Evolutionary conservation across 176 grass and related monocot genomes (phyloP).

Genomic region (Neostapfia colusana): DNA sequence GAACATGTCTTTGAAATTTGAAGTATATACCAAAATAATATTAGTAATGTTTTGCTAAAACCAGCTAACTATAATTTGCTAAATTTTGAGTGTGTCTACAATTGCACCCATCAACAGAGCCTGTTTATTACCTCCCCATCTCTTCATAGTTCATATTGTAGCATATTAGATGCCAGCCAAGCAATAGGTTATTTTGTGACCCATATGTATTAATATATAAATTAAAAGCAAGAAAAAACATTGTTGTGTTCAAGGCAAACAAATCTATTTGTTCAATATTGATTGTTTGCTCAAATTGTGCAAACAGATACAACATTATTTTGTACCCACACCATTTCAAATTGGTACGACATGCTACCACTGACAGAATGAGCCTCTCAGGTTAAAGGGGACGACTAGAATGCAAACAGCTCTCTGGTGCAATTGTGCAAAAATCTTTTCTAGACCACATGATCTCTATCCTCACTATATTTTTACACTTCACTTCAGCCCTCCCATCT

Average conservation of each 20-base stretch:
- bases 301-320: constrained; percentile 16
- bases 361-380: constrained; percentile 9
- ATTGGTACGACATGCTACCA: constrained; percentile 1
- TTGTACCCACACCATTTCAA: background rate
- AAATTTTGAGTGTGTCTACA: no score
- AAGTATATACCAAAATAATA: background rate
- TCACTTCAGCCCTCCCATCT: no score
- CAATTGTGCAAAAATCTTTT: no score
- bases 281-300: background rate
- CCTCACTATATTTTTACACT: no score
- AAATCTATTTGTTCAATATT: background rate
- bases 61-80: constrained; percentile 2
- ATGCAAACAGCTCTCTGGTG: no score
- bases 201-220: background rate
- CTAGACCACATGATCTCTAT: no score
- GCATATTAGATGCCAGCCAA: background rate
- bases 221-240: background rate
- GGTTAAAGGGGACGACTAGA: no score
- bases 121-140: constrained; percentile 2
- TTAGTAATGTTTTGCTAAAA: background rate
- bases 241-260: background rate
- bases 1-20: background rate
- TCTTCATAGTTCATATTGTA: background rate
- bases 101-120: constrained; percentile 5
- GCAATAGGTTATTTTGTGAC: background rate